Percentiles rank a stretch among this genome's conserved stretches.
Conservation (phyloP, 2,329 filamentous ascomycete species). For the Ophiocordyceps robertsii region DNA sequence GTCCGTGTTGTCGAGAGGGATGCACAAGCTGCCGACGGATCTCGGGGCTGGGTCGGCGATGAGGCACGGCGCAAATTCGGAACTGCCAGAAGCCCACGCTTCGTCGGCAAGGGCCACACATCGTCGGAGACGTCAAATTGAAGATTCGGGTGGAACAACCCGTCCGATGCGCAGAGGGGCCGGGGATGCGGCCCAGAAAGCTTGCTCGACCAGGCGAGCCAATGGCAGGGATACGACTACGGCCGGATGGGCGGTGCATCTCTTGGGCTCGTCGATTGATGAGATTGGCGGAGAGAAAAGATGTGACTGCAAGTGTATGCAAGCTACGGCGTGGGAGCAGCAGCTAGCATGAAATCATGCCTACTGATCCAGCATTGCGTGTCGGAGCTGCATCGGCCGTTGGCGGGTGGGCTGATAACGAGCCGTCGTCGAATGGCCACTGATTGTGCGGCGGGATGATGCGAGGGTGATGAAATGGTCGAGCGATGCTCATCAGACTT, state of each 20-base stretch:
- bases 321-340: background rate
- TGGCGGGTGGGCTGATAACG: background rate
- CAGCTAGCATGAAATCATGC: background rate
- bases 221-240: no score
- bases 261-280: background rate
- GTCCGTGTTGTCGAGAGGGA: no score
- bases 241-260: background rate
- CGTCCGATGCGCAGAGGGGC: no score
- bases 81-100: no score
- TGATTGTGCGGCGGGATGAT: background rate
- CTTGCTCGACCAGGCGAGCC: no score
- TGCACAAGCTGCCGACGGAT: no score
- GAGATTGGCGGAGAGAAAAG: background rate
- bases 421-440: background rate
- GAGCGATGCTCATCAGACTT: background rate
- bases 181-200: no score
- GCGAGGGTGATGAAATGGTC: background rate
- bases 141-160: no score
- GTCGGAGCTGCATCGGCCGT: background rate
- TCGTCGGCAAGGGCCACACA: no score
- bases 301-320: background rate
- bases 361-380: background rate
- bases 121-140: no score
- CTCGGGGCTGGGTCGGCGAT: no score
- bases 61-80: no score